Percentiles rank a stretch among this genome's conserved stretches.
Conservation (phyloP, 2,329 filamentous ascomycete genomes). For the Ustulina deusta region DNA sequence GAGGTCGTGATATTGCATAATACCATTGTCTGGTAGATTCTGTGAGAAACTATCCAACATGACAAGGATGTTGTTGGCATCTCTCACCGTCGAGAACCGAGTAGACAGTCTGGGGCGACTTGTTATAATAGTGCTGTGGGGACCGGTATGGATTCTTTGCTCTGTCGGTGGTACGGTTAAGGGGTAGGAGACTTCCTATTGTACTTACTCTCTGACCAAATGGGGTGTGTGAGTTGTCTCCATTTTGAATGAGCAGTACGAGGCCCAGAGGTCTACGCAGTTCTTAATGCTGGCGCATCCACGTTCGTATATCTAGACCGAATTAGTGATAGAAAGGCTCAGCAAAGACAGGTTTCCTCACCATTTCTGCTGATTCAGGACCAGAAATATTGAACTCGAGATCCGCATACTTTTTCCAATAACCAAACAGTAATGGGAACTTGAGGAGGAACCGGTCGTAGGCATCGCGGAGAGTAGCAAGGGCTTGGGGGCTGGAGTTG, state of each 20-base stretch:
- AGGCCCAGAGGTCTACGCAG: conserved; percentile 96
- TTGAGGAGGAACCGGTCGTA: conserved; percentile 95
- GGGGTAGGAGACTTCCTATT: conserved; percentile 74
- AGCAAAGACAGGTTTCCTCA: conserved; percentile 52
- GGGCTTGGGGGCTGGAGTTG: conserved; percentile 94
- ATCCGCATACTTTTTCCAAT: conserved; percentile 99
- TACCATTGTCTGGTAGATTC: conserved; percentile 72
- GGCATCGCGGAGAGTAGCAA: conserved; percentile 84
- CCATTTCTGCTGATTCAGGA: conserved; percentile 97
- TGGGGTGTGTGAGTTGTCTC: conserved; percentile 95
- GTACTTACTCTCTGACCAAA: conserved; percentile 99
- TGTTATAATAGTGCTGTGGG: conserved; percentile 44
- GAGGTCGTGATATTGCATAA: conserved; percentile 54
- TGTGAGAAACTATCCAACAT: conserved; percentile 74
- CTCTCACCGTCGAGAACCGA: conserved; percentile 74
- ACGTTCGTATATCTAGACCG: conserved; percentile 85
- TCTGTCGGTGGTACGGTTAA: conserved; percentile 66
- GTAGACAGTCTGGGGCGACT: conserved; percentile 54
- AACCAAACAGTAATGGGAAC: conserved; percentile 95
- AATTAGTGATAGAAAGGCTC: conserved; percentile 44
- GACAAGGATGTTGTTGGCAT: conserved; percentile 70
- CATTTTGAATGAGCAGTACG: conserved; percentile 98
- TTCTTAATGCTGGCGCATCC: conserved; percentile 92
- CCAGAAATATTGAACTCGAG: conserved; percentile 97
- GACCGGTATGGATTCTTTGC: conserved; percentile 50